Evolutionary conservation across 495 filamentous ascomycete species (phyloP).

Genomic region (Cenococcum geophilum): DNA sequence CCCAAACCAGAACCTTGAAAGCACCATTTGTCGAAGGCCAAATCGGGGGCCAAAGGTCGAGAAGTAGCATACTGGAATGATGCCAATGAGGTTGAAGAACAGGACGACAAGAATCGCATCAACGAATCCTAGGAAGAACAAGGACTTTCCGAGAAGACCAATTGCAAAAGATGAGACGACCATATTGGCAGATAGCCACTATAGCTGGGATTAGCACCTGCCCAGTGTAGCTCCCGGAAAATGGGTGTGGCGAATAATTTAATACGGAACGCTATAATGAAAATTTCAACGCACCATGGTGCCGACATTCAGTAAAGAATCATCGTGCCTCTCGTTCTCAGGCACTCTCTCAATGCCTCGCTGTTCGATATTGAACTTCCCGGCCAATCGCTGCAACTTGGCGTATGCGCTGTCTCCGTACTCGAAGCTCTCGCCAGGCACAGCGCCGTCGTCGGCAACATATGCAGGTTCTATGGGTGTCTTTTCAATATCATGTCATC

Average conservation of each 20-base stretch:
- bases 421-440: constrained; percentile 56
- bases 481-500: constrained; percentile 25
- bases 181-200: constrained; percentile 86
- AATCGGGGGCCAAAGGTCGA: constrained; percentile 71
- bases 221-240: not conserved
- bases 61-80: constrained; percentile 72
- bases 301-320: constrained; percentile 56
- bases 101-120: constrained; percentile 71
- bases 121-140: constrained; percentile 66
- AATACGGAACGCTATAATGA: not conserved
- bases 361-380: constrained; percentile 65
- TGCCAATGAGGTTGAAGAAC: constrained; percentile 72
- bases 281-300: constrained; percentile 58
- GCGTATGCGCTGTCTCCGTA: constrained; percentile 58
- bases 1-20: constrained; percentile 67
- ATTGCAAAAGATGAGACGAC: constrained; percentile 77
- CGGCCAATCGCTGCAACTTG: constrained; percentile 63
- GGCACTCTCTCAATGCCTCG: constrained; percentile 79
- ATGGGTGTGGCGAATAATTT: not conserved
- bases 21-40: constrained; percentile 75
- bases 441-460: constrained; percentile 50
- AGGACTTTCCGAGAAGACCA: constrained; percentile 60
- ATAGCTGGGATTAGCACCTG: constrained; percentile 5
- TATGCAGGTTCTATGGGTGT: constrained; percentile 1
- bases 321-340: constrained; percentile 63